phyloP scores from a whole-genome alignment of 2,329 filamentous ascomycete genomes.

The Leptosphaerulina australis region DNA sequence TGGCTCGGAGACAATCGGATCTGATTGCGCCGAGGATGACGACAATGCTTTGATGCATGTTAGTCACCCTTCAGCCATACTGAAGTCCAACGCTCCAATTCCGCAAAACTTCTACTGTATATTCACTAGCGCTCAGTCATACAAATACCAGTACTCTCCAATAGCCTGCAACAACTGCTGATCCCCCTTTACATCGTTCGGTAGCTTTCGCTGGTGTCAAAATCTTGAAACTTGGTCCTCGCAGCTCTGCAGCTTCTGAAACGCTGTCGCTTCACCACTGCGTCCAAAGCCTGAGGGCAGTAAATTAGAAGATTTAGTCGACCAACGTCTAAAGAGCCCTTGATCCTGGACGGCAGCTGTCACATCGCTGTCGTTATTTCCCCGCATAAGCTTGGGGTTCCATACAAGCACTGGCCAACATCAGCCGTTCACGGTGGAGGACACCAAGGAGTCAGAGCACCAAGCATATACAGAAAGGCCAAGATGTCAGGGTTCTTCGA shows the following conservation, averaged over 20 bases:
- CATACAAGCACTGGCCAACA: background rate
- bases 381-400: background rate
- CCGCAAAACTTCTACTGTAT: background rate
- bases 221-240: slow-evolving; percentile 6
- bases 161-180: background rate
- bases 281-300: slow-evolving; percentile 5
- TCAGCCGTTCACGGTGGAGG: background rate
- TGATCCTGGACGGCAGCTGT: slow-evolving; percentile 8
- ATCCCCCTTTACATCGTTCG: background rate
- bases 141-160: too few species aligned
- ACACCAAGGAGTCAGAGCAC: background rate
- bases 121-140: background rate
- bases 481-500: slow-evolving; percentile 25
- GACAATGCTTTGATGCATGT: background rate
- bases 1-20: slow-evolving; percentile 10
- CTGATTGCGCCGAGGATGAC: slow-evolving; percentile 16
- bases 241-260: slow-evolving; percentile 13
- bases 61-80: slow-evolving; percentile 4
- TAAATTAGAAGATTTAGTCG: background rate
- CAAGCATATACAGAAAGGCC: background rate
- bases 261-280: background rate
- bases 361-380: slow-evolving; percentile 8
- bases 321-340: background rate
- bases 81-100: slow-evolving; percentile 7
- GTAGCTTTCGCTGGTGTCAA: slow-evolving; percentile 6